Percentiles rank a stretch among this genome's conserved stretches.
These are phyloP conservation scores for Mycena amicta DNA, from an alignment of 768 basidiomycete genomes.

Conservation along the genomic window DNA sequence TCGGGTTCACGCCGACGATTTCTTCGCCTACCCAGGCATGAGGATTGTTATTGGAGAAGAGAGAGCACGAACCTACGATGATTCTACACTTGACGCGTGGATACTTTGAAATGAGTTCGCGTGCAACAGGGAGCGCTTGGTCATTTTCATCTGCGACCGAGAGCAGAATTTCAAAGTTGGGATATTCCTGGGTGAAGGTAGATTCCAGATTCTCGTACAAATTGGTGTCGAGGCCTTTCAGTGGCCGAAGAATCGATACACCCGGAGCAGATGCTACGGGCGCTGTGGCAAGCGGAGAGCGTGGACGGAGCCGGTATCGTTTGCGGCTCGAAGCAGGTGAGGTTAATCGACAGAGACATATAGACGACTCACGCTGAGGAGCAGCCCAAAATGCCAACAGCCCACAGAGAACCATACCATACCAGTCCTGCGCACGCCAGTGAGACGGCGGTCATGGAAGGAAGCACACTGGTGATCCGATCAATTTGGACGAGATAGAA, in stretches of 20 bases:
- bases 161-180: constrained; percentile 88
- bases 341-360: neutral
- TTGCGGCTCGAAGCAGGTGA: constrained; percentile 53
- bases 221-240: constrained; percentile 94
- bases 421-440: constrained; percentile 44
- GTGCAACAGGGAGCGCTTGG: constrained; percentile 83
- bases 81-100: constrained; percentile 72
- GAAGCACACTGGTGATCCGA: no score
- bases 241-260: constrained; percentile 90
- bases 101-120: constrained; percentile 76
- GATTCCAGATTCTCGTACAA: constrained; percentile 96
- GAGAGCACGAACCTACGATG: constrained; percentile 79
- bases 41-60: no score
- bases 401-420: constrained; percentile 70
- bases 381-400: constrained; percentile 68
- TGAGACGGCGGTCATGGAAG: neutral
- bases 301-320: constrained; percentile 70
- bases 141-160: constrained; percentile 89
- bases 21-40: constrained; percentile 89
- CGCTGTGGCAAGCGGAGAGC: constrained; percentile 59
- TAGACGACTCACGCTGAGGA: constrained; percentile 60
- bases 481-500: no score
- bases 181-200: constrained; percentile 89
- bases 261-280: constrained; percentile 63
- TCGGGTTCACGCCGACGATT: constrained; percentile 89